Evolutionary conservation across 2,329 filamentous ascomycete genomes (phyloP).

Genomic region (Annulohypoxylon truncatum): DNA sequence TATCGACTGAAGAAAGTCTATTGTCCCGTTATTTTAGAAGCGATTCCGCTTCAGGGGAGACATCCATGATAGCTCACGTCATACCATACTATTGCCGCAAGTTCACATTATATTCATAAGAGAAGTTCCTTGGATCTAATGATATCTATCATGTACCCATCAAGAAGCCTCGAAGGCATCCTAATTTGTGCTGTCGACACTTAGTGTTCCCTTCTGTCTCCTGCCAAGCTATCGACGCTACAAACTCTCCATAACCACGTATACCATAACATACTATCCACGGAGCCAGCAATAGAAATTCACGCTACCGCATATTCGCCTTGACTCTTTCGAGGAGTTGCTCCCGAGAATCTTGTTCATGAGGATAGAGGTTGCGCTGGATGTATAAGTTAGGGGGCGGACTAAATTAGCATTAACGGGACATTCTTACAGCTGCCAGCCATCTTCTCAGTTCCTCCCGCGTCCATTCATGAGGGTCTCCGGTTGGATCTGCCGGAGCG

Average conservation of each 20-base stretch:
- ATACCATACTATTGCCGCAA: background rate
- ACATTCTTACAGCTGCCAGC: conserved; percentile 77
- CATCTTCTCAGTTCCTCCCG: conserved; percentile 82
- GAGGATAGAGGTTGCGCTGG: conserved; percentile 73
- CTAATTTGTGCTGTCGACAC: background rate
- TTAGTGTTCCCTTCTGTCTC: background rate
- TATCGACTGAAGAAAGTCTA: too few relatives aligned
- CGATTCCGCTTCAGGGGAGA: background rate
- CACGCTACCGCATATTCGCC: conserved; percentile 66
- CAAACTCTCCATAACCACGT: background rate
- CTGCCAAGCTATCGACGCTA: background rate
- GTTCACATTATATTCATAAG: background rate
- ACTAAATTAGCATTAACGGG: background rate
- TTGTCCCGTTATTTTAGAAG: background rate
- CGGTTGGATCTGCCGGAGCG: conserved; percentile 77
- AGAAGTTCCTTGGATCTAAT: background rate
- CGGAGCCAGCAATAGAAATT: background rate
- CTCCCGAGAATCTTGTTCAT: conserved; percentile 67
- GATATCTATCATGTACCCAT: background rate
- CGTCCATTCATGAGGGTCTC: conserved; percentile 79
- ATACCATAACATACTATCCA: too few relatives aligned
- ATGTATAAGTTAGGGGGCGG: conserved; percentile 15
- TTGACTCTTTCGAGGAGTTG: conserved; percentile 76
- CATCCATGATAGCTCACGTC: background rate
- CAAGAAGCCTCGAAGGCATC: background rate